A percentile compares a stretch with the other conserved stretches of the same genome.
phyloP scores from a whole-genome alignment of 345 rosid species.

The Gossypium thurberi region DNA sequence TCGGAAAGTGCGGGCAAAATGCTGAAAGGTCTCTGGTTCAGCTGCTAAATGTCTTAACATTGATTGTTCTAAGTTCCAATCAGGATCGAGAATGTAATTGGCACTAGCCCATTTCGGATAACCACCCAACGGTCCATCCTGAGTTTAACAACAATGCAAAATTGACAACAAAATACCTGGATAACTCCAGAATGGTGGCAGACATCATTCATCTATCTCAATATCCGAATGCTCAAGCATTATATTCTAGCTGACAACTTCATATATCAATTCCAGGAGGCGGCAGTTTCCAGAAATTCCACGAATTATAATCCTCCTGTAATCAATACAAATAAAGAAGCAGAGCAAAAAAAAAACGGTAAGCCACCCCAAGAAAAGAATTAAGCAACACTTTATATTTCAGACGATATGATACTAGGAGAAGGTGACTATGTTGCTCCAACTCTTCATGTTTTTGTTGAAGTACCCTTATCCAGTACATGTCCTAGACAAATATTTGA shows the following conservation, averaged over 20 bases:
- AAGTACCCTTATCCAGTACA: neutral
- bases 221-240: neutral
- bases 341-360: neutral
- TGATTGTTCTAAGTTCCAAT: neutral
- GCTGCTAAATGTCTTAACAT: neutral
- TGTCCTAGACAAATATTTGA: neutral
- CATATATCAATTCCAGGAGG: slow-evolving; percentile 43
- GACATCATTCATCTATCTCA: neutral
- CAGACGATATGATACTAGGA: neutral
- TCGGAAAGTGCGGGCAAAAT: neutral
- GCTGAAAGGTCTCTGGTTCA: neutral
- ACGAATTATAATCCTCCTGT: slow-evolving; percentile 88
- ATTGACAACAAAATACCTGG: slow-evolving; percentile 12
- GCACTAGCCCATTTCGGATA: neutral
- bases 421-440: neutral
- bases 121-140: neutral
- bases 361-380: neutral
- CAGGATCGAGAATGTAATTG: neutral
- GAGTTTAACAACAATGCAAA: neutral
- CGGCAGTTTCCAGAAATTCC: slow-evolving; percentile 93
- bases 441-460: neutral
- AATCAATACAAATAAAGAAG: neutral
- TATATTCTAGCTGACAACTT: slow-evolving; percentile 15
- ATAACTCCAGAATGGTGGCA: neutral
- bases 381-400: neutral